Percentiles rank a stretch among this genome's conserved stretches.
phyloP scores from a whole-genome alignment of 306 rosid genomes.

The Cucurbita pepo region DNA sequence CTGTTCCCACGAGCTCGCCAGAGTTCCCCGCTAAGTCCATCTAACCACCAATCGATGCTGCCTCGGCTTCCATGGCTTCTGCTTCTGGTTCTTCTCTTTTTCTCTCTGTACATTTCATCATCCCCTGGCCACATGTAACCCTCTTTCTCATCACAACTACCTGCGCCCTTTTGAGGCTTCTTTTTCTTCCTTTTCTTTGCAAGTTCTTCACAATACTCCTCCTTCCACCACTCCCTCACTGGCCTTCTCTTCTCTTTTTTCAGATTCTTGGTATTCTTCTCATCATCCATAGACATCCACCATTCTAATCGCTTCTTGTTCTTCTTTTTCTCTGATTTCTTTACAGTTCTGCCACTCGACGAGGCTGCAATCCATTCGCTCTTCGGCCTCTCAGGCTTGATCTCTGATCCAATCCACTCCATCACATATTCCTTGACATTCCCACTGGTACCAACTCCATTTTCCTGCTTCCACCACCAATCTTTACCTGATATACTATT shows the following conservation, averaged over 20 bases:
- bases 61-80: slow-evolving; percentile 40
- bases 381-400: slow-evolving; percentile 36
- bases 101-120: slow-evolving; percentile 38
- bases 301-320: slow-evolving; percentile 57
- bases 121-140: slow-evolving; percentile 49
- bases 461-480: slow-evolving; percentile 72
- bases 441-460: slow-evolving; percentile 25
- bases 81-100: slow-evolving; percentile 35
- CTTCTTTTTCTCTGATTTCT: slow-evolving; percentile 28
- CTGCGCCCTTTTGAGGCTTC: slow-evolving; percentile 25
- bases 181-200: slow-evolving; percentile 48
- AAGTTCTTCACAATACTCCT: slow-evolving; percentile 60
- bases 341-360: slow-evolving; percentile 10
- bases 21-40: slow-evolving; percentile 57
- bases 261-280: slow-evolving; percentile 14
- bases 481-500: slow-evolving; percentile 33
- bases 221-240: slow-evolving; percentile 96
- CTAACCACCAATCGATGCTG: slow-evolving; percentile 72
- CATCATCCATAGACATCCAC: slow-evolving; percentile 89
- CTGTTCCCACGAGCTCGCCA: slow-evolving; percentile 43
- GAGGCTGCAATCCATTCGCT: slow-evolving; percentile 21
- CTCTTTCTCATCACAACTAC: slow-evolving; percentile 24
- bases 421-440: slow-evolving; percentile 73
- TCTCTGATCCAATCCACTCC: slow-evolving; percentile 90
- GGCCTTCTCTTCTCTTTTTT: slow-evolving; percentile 55